phyloP scores from a whole-genome alignment of 2,329 filamentous ascomycete species.

The Aspergillus terreus region DNA sequence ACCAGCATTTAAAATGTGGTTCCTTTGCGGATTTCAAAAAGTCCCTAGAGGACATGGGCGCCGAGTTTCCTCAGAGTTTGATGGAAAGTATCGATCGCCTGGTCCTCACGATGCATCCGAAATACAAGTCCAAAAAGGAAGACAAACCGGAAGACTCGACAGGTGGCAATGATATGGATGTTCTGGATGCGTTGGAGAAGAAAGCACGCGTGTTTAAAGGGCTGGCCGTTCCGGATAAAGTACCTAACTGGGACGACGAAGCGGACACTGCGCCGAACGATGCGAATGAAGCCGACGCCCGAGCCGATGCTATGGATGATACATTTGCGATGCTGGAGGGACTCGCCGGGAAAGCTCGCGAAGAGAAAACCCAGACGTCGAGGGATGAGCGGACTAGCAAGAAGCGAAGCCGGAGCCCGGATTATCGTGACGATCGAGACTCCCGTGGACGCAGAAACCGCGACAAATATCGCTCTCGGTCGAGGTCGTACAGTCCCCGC shows the following conservation, averaged over 20 bases:
- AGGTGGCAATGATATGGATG: constrained; percentile 42
- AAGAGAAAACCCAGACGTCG: constrained; percentile 29
- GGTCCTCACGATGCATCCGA: constrained; percentile 85
- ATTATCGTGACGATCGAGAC: constrained; percentile 41
- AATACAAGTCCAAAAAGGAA: constrained; percentile 60
- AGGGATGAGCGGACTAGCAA: constrained; percentile 39
- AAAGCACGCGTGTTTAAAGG: constrained; percentile 90
- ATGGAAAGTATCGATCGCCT: constrained; percentile 89
- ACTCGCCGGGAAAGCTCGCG: constrained; percentile 63
- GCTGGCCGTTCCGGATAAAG: constrained; percentile 78
- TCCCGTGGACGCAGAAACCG: constrained; percentile 44
- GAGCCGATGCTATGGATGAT: constrained; percentile 76
- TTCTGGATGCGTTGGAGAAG: constrained; percentile 53
- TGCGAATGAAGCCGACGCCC: constrained; percentile 36
- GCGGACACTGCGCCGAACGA: constrained; percentile 34
- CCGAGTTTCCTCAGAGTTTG: constrained; percentile 79
- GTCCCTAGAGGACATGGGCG: constrained; percentile 70
- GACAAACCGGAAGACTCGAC: constrained; percentile 28
- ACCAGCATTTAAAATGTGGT: constrained; percentile 73
- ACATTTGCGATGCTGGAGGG: constrained; percentile 89
- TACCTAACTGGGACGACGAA: constrained; percentile 53
- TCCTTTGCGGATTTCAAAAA: constrained; percentile 70
- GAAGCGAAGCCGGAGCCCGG: constrained; percentile 54
- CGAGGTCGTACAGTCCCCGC: constrained; percentile 46
- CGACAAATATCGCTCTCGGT: constrained; percentile 47